Conservation (phyloP, 2,329 filamentous ascomycete genomes). For the Shiraia bambusicola region DNA sequence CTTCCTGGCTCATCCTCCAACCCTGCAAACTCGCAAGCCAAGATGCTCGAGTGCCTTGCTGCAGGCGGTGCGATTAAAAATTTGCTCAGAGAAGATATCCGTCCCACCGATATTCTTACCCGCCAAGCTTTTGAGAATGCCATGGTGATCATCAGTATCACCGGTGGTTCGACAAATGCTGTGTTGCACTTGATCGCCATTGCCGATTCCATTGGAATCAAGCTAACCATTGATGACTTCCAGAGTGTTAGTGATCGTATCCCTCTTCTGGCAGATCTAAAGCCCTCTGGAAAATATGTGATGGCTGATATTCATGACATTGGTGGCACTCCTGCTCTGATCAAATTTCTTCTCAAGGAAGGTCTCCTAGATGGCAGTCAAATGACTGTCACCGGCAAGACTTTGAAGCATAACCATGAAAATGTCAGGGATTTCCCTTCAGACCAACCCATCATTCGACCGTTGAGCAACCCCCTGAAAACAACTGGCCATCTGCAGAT, state of each 20-base stretch:
- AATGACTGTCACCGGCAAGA: constrained; percentile 55
- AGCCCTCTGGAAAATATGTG: constrained; percentile 56
- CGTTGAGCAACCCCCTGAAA: constrained; percentile 70
- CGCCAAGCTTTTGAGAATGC: constrained; percentile 53
- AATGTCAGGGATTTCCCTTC: constrained; percentile 64
- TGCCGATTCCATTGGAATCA: constrained; percentile 52
- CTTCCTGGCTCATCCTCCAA: constrained; percentile 55
- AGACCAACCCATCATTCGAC: constrained; percentile 70
- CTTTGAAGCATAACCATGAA: constrained; percentile 53
- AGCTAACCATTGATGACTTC: constrained; percentile 56
- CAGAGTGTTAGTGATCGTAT: constrained; percentile 53
- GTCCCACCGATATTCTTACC: constrained; percentile 53
- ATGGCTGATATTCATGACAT: constrained; percentile 62
- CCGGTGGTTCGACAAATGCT: constrained; percentile 54
- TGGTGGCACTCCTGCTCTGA: constrained; percentile 52
- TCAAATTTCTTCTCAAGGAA: constrained; percentile 54
- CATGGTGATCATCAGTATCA: constrained; percentile 54
- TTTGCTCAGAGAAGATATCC: constrained; percentile 53
- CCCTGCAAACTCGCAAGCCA: constrained; percentile 53
- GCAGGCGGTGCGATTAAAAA: constrained; percentile 54
- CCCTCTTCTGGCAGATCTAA: constrained; percentile 54
- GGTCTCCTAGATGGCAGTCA: constrained; percentile 51
- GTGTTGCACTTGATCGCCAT: constrained; percentile 56
- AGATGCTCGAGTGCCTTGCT: constrained; percentile 53
- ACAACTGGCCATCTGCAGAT: constrained; percentile 72